Evolutionary conservation across 768 basidiomycete species (phyloP).

Genomic region (Podaxis sp.): DNA sequence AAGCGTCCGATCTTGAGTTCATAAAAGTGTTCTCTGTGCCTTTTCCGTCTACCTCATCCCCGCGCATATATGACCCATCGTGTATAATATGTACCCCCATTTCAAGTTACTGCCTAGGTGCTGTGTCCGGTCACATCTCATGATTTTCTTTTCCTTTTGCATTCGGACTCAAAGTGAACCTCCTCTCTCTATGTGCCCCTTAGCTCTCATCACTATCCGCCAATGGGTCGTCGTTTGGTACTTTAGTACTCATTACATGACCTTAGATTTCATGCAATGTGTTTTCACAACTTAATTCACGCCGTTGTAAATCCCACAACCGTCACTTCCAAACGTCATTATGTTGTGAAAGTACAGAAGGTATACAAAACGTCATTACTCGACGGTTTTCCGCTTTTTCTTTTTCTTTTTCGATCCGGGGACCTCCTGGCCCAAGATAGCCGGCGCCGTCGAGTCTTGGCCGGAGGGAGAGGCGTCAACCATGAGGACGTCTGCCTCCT

Average conservation of each 20-base stretch:
- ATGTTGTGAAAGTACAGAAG: neutral
- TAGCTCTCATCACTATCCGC: neutral
- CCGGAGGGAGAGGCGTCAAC: neutral
- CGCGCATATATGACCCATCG: neutral
- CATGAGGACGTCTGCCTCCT: neutral
- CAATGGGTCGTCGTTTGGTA: neutral
- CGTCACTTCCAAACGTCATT: neutral
- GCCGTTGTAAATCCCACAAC: neutral
- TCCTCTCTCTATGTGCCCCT: neutral
- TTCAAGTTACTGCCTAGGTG: neutral
- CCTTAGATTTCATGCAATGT: neutral
- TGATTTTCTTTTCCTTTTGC: neutral
- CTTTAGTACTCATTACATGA: neutral
- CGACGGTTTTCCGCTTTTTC: conserved; percentile 16
- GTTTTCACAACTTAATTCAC: neutral
- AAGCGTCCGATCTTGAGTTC: conserved; percentile 50
- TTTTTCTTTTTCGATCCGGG: conserved; percentile 17
- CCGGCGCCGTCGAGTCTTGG: neutral
- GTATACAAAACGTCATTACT: neutral
- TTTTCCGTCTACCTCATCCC: neutral
- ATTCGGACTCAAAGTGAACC: neutral
- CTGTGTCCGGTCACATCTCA: neutral
- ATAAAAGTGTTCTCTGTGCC: neutral
- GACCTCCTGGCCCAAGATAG: neutral
- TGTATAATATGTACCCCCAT: conserved; percentile 4